A percentile compares a stretch with the other conserved stretches of the same genome.
Evolutionary conservation across 176 grass and related monocot species (phyloP).

Genomic region (Avena insularis): DNA sequence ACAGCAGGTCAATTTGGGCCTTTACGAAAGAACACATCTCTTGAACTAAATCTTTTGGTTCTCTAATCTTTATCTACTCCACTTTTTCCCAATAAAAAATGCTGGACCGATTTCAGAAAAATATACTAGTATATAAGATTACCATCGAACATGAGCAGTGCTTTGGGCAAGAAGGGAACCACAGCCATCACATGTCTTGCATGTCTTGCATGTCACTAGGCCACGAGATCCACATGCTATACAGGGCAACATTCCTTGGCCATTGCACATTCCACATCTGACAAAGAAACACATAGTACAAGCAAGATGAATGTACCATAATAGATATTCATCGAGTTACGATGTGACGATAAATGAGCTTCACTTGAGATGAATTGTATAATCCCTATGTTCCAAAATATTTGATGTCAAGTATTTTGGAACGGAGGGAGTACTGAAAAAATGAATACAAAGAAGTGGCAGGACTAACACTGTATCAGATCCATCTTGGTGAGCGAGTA

Average conservation of each 20-base stretch:
- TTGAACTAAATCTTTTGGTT: constrained; percentile 17
- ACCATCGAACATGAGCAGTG: constrained; percentile 88
- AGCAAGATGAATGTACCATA: constrained; percentile 5
- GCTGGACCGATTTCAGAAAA: neutral
- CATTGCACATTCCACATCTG: constrained; percentile 87
- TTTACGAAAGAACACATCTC: constrained; percentile 3
- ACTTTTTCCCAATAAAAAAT: neutral
- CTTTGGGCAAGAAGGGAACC: constrained; percentile 70
- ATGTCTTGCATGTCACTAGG: constrained; percentile 71
- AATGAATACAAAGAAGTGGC: constrained; percentile 13
- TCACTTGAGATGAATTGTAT: constrained; percentile 30
- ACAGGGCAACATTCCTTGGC: constrained; percentile 82
- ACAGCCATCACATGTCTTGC: constrained; percentile 74
- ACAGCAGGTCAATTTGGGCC: constrained; percentile 16
- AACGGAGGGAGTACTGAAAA: neutral
- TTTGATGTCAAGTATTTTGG: no score
- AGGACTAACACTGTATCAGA: constrained; percentile 81
- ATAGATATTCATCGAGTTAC: neutral
- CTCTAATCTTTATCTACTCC: neutral
- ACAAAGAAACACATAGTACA: constrained; percentile 34
- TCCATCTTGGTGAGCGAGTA: constrained; percentile 84
- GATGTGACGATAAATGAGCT: constrained; percentile 1
- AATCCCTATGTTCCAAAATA: neutral
- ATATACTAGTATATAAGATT: constrained; percentile 10
- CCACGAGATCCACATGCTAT: constrained; percentile 76